A percentile compares a stretch with the other conserved stretches of the same genome.
Evolutionary conservation across 495 filamentous ascomycete genomes (phyloP).

Genomic region (Neurospora tetrasperma): DNA sequence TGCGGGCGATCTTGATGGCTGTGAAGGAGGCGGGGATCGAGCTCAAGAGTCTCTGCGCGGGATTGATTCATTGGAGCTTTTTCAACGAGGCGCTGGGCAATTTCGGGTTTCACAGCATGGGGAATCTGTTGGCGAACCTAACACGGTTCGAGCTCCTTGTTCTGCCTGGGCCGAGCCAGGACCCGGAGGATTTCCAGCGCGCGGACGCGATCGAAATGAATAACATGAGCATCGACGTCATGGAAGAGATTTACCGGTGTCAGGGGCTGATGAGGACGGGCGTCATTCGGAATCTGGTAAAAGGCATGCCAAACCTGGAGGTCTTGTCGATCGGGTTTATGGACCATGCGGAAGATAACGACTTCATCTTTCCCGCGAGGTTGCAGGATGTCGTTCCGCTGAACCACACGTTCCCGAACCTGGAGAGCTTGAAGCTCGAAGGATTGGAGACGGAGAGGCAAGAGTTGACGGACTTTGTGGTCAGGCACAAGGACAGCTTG

Average conservation of each 20-base stretch:
- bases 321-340: neutral
- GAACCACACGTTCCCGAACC: neutral
- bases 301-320: neutral
- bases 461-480: neutral
- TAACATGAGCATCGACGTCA: neutral
- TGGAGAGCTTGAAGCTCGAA: neutral
- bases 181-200: neutral
- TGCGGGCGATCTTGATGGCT: neutral
- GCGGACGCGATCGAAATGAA: neutral
- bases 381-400: neutral
- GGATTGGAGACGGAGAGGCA: neutral
- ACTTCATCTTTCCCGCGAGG: neutral
- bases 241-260: neutral
- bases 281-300: neutral
- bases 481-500: neutral
- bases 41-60: neutral
- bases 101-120: neutral
- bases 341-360: neutral
- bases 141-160: neutral
- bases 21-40: neutral
- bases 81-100: neutral
- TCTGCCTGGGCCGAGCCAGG: neutral
- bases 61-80: neutral
- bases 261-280: neutral
- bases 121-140: neutral